These are phyloP conservation scores for Aspergillus sp. DNA, from an alignment of 2,329 filamentous ascomycete genomes.

Conservation along the genomic window DNA sequence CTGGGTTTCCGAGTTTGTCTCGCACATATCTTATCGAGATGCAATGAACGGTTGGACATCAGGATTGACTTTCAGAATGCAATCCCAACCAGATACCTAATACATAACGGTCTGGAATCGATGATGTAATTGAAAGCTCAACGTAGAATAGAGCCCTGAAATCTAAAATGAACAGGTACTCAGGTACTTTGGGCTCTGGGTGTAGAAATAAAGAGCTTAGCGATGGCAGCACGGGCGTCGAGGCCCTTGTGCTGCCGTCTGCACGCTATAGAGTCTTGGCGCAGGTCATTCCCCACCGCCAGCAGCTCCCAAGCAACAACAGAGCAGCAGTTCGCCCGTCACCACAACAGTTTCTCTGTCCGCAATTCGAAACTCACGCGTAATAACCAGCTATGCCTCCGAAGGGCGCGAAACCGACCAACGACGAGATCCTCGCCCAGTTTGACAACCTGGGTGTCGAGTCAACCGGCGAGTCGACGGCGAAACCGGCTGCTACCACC, in stretches of 20 bases:
- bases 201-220: not conserved
- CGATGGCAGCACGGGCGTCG: not conserved
- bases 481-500: conserved; percentile 28
- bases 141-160: not conserved
- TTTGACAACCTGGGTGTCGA: conserved; percentile 49
- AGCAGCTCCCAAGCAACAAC: conserved; percentile 6
- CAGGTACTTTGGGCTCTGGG: not conserved
- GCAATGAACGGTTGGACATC: not conserved
- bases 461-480: conserved; percentile 26
- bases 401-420: conserved; percentile 43
- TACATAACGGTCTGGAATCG: not conserved
- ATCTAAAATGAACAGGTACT: not conserved
- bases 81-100: not conserved
- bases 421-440: conserved; percentile 52
- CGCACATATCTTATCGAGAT: not conserved
- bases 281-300: conserved; percentile 28
- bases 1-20: too few relatives aligned
- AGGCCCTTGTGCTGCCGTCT: not conserved
- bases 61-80: not conserved
- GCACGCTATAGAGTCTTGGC: conserved; percentile 25
- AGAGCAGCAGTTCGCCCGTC: not conserved
- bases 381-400: conserved; percentile 30
- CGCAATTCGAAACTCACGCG: conserved; percentile 3
- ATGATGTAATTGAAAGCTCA: not conserved
- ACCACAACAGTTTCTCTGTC: conserved; percentile 18